Evolutionary conservation across 2,329 filamentous ascomycete species (phyloP).

Genomic region (Pyrenophora graminea): DNA sequence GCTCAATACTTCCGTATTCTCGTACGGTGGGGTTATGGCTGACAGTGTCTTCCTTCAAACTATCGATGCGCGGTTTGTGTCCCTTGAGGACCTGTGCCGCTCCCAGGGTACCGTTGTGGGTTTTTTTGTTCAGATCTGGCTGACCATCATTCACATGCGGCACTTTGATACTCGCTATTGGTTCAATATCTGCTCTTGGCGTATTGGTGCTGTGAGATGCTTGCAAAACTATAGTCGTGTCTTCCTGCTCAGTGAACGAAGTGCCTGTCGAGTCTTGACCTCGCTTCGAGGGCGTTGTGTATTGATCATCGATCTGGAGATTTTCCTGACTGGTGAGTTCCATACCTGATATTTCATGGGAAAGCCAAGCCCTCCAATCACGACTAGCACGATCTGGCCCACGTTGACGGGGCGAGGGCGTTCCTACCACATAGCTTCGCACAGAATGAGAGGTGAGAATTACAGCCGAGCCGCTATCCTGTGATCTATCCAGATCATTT

Average conservation of each 20-base stretch:
- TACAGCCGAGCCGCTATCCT: slow-evolving; percentile 45
- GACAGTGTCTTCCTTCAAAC: too few relatives aligned
- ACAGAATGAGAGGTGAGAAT: slow-evolving; percentile 52
- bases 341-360: slow-evolving; percentile 50
- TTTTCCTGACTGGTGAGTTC: slow-evolving; percentile 34
- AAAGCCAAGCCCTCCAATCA: slow-evolving; percentile 55
- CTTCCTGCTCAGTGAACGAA: slow-evolving; percentile 34
- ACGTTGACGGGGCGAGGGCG: slow-evolving; percentile 30
- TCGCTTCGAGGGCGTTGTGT: slow-evolving; percentile 12
- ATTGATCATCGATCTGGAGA: slow-evolving; percentile 33
- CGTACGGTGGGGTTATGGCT: too few relatives aligned
- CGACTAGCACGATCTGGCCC: slow-evolving; percentile 42
- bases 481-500: slow-evolving; percentile 6
- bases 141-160: background rate
- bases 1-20: background rate
- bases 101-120: background rate
- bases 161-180: background rate
- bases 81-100: background rate
- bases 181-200: background rate
- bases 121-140: background rate
- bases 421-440: slow-evolving; percentile 48
- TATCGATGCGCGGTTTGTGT: too few relatives aligned
- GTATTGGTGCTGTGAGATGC: slow-evolving; percentile 14
- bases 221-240: slow-evolving; percentile 26
- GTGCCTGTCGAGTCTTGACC: slow-evolving; percentile 23